phyloP scores from a whole-genome alignment of 768 basidiomycete species.

The Mycena rosella region DNA sequence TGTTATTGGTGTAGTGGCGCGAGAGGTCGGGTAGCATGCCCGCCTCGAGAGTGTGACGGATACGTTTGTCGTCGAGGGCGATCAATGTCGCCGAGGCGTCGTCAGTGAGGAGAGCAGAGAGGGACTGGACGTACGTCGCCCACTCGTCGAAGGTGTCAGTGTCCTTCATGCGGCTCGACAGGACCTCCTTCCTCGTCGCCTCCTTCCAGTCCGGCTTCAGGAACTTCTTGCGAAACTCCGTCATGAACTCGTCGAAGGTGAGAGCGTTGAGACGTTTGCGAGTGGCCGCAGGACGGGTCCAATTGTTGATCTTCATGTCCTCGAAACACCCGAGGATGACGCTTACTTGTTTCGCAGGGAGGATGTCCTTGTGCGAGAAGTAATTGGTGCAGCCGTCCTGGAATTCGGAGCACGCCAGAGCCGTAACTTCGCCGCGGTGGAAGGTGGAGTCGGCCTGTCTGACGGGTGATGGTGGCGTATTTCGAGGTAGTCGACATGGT shows the following conservation, averaged over 20 bases:
- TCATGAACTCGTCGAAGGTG: neutral
- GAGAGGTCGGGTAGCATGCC: neutral
- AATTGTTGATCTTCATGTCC: neutral
- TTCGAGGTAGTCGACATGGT: no score
- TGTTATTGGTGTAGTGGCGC: neutral
- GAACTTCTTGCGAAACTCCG: neutral
- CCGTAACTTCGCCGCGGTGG: no score
- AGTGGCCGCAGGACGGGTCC: neutral
- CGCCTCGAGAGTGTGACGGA: conserved; percentile 3
- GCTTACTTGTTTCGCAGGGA: neutral
- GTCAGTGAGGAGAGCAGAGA: neutral
- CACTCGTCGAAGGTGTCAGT: neutral
- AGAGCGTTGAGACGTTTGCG: neutral
- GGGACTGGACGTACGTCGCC: neutral
- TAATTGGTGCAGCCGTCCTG: neutral
- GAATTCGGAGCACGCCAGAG: no score
- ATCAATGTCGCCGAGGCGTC: no score
- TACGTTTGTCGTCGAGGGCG: neutral
- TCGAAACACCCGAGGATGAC: neutral
- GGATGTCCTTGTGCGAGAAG: neutral
- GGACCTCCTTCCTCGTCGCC: neutral
- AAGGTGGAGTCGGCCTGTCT: no score
- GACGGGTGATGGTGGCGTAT: no score
- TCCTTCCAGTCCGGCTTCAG: neutral
- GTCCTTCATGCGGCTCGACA: neutral